These are phyloP conservation scores for Exidia glandulosa DNA, from an alignment of 768 basidiomycete species.

Conservation along the genomic window DNA sequence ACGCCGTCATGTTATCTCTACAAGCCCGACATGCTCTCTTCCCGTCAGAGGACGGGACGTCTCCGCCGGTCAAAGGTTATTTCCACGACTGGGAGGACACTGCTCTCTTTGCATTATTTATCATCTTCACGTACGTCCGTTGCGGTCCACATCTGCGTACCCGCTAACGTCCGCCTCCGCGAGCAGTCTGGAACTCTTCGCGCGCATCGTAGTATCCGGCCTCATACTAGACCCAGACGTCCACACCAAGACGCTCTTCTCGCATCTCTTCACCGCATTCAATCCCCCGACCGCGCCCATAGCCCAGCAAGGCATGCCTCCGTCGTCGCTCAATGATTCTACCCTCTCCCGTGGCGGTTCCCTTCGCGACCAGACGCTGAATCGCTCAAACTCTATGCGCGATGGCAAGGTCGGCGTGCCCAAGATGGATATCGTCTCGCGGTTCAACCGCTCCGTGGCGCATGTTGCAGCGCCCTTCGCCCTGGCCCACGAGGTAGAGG, in stretches of 20 bases:
- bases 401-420: not conserved
- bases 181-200: conserved; percentile 69
- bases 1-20: conserved; percentile 70
- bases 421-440: not conserved
- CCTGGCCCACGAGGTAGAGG: not conserved
- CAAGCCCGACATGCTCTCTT: conserved; percentile 61
- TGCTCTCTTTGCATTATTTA: conserved; percentile 71
- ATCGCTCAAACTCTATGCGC: not conserved
- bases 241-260: conserved; percentile 38
- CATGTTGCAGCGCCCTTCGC: not conserved
- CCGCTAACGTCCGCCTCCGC: conserved; percentile 2
- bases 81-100: conserved; percentile 88
- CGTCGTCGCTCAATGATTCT: not conserved
- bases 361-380: not conserved
- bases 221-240: conserved; percentile 79
- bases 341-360: not conserved
- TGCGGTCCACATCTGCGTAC: not conserved
- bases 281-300: conserved; percentile 4
- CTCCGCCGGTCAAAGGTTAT: conserved; percentile 45
- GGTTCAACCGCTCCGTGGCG: not conserved
- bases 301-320: not conserved
- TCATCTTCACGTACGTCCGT: conserved; percentile 67
- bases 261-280: conserved; percentile 20
- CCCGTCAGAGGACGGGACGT: conserved; percentile 16
- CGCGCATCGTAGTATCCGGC: conserved; percentile 83